Evolutionary conservation across 2,329 filamentous ascomycete species (phyloP).

Genomic region (Scopulariopsis brevicaulis): DNA sequence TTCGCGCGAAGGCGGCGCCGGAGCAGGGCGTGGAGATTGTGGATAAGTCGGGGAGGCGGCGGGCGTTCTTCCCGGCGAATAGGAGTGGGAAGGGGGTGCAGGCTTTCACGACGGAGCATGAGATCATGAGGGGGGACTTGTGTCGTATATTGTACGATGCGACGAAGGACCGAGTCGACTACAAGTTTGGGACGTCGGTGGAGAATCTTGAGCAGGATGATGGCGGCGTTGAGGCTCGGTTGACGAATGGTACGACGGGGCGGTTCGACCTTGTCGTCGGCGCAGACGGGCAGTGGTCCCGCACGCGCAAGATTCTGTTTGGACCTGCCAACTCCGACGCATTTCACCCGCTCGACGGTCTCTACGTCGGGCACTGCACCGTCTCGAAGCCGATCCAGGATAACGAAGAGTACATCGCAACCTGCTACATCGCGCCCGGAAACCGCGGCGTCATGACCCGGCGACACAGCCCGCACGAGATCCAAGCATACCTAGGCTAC

Average conservation of each 20-base stretch:
- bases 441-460: slow-evolving; percentile 27
- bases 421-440: slow-evolving; percentile 21
- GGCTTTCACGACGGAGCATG: slow-evolving; percentile 33
- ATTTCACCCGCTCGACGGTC: slow-evolving; percentile 11
- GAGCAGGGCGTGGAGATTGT: slow-evolving; percentile 35
- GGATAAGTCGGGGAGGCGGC: slow-evolving; percentile 21
- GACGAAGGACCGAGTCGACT: slow-evolving; percentile 13
- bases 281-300: slow-evolving; percentile 42
- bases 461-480: slow-evolving; percentile 20
- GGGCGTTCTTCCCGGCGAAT: slow-evolving; percentile 26
- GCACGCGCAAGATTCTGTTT: slow-evolving; percentile 29
- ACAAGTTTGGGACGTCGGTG: slow-evolving; percentile 14
- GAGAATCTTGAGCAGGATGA: slow-evolving; percentile 18
- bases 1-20: slow-evolving; percentile 27
- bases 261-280: slow-evolving; percentile 41
- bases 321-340: slow-evolving; percentile 12
- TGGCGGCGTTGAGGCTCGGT: slow-evolving; percentile 20
- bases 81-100: slow-evolving; percentile 19
- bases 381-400: slow-evolving; percentile 15
- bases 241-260: slow-evolving; percentile 28
- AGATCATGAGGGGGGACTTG: slow-evolving; percentile 44
- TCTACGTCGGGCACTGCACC: slow-evolving; percentile 20
- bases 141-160: slow-evolving; percentile 28
- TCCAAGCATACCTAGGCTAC: slow-evolving; percentile 25
- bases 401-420: slow-evolving; percentile 23